Evolutionary conservation across 441 rosid genomes (phyloP).

Genomic region (Gossypium schwendimanii): DNA sequence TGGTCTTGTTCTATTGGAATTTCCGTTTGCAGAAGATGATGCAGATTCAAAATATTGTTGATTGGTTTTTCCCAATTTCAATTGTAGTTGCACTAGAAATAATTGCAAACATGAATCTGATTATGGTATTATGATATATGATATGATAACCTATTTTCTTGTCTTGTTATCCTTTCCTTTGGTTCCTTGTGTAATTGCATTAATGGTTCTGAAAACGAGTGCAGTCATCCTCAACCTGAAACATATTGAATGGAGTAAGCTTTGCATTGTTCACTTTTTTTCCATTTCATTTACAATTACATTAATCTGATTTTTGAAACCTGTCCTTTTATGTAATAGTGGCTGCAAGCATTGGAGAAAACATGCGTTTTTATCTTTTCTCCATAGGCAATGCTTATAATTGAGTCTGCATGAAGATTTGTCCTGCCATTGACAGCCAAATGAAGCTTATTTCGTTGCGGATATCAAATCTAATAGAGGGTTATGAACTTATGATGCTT

Average conservation of each 20-base stretch:
- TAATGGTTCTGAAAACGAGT: background rate
- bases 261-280: background rate
- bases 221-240: background rate
- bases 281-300: background rate
- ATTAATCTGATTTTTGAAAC: background rate
- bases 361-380: background rate
- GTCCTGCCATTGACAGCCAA: background rate
- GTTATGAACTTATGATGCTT: background rate
- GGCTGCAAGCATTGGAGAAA: background rate
- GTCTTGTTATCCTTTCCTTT: background rate
- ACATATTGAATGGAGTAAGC: background rate
- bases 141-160: background rate
- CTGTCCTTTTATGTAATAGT: background rate
- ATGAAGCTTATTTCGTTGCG: background rate
- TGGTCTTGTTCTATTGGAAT: conserved; percentile 5
- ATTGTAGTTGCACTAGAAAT: background rate
- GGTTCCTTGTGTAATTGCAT: background rate
- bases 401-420: background rate
- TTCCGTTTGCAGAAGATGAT: background rate
- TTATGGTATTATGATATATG: background rate
- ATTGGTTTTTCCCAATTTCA: background rate
- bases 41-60: conserved; percentile 3
- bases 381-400: background rate
- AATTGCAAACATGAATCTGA: background rate
- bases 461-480: background rate